These are phyloP conservation scores for Fusarium piperis DNA, from an alignment of 2,329 filamentous ascomycete genomes.

Conservation along the genomic window DNA sequence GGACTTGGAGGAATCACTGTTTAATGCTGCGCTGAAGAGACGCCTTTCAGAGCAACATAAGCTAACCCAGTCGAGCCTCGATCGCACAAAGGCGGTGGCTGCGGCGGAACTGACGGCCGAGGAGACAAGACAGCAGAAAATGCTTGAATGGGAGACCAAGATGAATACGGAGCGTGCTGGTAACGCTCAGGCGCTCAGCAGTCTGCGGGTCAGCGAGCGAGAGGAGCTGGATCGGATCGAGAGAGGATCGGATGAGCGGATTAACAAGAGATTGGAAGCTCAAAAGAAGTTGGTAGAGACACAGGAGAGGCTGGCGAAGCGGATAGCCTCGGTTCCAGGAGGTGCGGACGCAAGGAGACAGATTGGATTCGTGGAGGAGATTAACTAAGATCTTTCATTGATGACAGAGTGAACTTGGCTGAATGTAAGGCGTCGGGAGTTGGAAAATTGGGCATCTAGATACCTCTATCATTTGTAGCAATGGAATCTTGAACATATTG, in stretches of 20 bases:
- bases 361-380: slow-evolving; percentile 66
- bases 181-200: slow-evolving; percentile 60
- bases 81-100: slow-evolving; percentile 56
- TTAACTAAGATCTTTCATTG: slow-evolving; percentile 48
- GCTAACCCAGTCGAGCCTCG: slow-evolving; percentile 57
- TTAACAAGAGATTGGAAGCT: slow-evolving; percentile 57
- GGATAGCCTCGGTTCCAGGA: slow-evolving; percentile 54
- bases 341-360: slow-evolving; percentile 52
- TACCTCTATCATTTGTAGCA: background rate
- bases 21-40: slow-evolving; percentile 45
- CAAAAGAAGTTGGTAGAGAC: slow-evolving; percentile 64
- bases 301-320: slow-evolving; percentile 52
- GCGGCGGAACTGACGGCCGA: slow-evolving; percentile 59
- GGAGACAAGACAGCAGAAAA: slow-evolving; percentile 53
- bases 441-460: background rate
- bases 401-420: background rate
- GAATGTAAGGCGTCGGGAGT: background rate
- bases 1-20: slow-evolving; percentile 56
- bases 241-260: slow-evolving; percentile 55
- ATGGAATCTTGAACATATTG: background rate
- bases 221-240: slow-evolving; percentile 62
- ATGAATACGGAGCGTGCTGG: slow-evolving; percentile 57
- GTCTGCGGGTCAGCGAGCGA: slow-evolving; percentile 59
- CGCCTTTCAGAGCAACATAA: slow-evolving; percentile 58
- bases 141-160: slow-evolving; percentile 60